These are phyloP conservation scores for Marasmius fiardii DNA, from an alignment of 1,284 basidiomycete genomes.

Conservation along the genomic window DNA sequence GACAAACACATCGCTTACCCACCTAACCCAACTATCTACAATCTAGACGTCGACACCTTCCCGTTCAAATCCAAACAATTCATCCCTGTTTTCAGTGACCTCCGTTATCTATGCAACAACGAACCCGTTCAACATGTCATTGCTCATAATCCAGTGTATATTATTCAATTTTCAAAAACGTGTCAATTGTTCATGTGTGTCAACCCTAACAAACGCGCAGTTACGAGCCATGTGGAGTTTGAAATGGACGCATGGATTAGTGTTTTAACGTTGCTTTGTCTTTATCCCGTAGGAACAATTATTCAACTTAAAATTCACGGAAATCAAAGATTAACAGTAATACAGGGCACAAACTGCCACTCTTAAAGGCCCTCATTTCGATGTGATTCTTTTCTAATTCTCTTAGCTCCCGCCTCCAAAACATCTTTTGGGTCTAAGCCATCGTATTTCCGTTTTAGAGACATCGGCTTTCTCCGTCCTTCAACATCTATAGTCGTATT, in stretches of 20 bases:
- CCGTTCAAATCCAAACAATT: conserved; percentile 94
- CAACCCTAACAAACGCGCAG: conserved; percentile 83
- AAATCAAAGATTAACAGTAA: too few relatives aligned
- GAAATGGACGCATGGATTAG: conserved; percentile 94
- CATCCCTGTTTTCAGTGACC: conserved; percentile 85
- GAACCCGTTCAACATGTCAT: conserved; percentile 71
- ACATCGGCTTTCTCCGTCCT: too few relatives aligned
- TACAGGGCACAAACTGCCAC: too few relatives aligned
- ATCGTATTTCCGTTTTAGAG: too few relatives aligned
- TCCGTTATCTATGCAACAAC: conserved; percentile 75
- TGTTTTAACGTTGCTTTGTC: conserved; percentile 89
- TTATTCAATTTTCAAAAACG: conserved; percentile 49
- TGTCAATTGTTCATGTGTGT: conserved; percentile 89
- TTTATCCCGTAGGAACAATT: too few relatives aligned
- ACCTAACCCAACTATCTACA: conserved; percentile 29
- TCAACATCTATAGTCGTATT: too few relatives aligned
- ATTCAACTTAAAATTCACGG: too few relatives aligned
- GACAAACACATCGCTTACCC: conserved; percentile 63
- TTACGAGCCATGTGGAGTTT: conserved; percentile 84
- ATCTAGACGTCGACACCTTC: conserved; percentile 74
- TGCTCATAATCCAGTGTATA: conserved; percentile 46
- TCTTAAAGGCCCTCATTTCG: too few relatives aligned
- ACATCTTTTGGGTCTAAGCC: too few relatives aligned
- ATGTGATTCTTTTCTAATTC: too few relatives aligned
- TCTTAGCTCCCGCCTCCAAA: too few relatives aligned